These are phyloP conservation scores for Trichoderma koningii DNA, from an alignment of 2,329 filamentous ascomycete species.

Conservation along the genomic window DNA sequence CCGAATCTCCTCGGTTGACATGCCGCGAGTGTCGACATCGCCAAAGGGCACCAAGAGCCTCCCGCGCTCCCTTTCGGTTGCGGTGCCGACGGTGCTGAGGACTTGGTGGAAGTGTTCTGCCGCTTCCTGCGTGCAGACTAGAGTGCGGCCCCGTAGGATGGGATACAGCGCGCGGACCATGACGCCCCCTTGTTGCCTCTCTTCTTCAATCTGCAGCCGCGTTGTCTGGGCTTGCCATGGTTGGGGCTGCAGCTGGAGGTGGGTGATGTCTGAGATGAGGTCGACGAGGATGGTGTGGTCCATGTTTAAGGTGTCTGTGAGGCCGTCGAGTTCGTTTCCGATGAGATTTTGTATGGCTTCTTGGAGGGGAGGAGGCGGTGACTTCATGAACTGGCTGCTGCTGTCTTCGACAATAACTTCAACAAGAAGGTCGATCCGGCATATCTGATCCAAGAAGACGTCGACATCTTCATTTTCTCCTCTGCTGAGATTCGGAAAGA, in stretches of 20 bases:
- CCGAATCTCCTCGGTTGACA: constrained; percentile 30
- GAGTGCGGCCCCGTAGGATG: constrained; percentile 36
- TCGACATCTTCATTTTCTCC: constrained; percentile 37
- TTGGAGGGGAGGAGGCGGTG: constrained; percentile 33
- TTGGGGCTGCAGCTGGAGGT: constrained; percentile 38
- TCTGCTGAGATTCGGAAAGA: constrained; percentile 40
- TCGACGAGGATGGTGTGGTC: constrained; percentile 47
- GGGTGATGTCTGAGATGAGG: constrained; percentile 46
- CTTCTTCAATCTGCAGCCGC: constrained; percentile 41
- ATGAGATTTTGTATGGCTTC: constrained; percentile 39
- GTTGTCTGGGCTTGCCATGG: constrained; percentile 41
- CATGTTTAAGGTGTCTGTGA: constrained; percentile 44
- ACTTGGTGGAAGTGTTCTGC: constrained; percentile 45
- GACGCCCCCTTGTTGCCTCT: constrained; percentile 37
- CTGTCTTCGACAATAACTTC: constrained; percentile 40
- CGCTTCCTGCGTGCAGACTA: constrained; percentile 45
- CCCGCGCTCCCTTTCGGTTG: constrained; percentile 42
- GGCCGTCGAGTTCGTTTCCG: constrained; percentile 37
- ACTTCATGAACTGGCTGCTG: constrained; percentile 34
- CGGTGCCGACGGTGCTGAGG: constrained; percentile 42
- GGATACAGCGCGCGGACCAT: constrained; percentile 44
- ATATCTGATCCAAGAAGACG: constrained; percentile 39
- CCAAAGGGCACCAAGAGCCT: constrained; percentile 39
- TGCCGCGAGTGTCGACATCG: constrained; percentile 21
- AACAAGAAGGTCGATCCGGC: constrained; percentile 38